A percentile compares a stretch with the other conserved stretches of the same genome.
These are phyloP conservation scores for Hypoxylon sp. DNA, from an alignment of 2,329 filamentous ascomycete species.

Conservation along the genomic window DNA sequence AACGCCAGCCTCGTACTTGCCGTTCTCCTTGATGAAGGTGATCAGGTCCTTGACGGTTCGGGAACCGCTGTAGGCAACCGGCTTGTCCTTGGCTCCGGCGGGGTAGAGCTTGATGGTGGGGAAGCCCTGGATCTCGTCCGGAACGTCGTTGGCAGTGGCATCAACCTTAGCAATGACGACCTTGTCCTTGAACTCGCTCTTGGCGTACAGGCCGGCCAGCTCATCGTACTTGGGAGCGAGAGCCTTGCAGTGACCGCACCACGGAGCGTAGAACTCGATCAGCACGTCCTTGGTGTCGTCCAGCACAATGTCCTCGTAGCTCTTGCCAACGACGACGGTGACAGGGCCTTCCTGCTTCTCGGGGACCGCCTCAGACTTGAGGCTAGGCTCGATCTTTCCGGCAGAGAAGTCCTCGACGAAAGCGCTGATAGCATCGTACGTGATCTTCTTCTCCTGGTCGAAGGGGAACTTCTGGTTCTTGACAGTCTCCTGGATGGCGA, in stretches of 20 bases:
- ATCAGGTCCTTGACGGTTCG: constrained; percentile 92
- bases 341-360: constrained; percentile 92
- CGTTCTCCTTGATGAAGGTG: constrained; percentile 93
- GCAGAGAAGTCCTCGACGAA: constrained; percentile 87
- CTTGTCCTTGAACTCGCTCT: constrained; percentile 80
- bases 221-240: constrained; percentile 97
- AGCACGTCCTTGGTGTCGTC: constrained; percentile 97
- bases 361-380: constrained; percentile 98
- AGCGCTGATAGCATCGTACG: constrained; percentile 71
- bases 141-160: constrained; percentile 93
- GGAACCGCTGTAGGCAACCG: constrained; percentile 85
- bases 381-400: constrained; percentile 91
- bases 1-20: constrained; percentile 83
- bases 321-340: constrained; percentile 88
- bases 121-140: constrained; percentile 96
- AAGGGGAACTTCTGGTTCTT: constrained; percentile 99
- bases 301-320: constrained; percentile 89
- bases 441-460: constrained; percentile 83
- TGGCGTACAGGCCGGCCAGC: constrained; percentile 78
- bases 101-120: constrained; percentile 99
- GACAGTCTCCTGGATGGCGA: constrained; percentile 93
- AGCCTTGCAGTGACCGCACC: constrained; percentile 99
- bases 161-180: constrained; percentile 98
- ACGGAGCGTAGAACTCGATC: constrained; percentile 97
- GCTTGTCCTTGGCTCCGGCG: constrained; percentile 84